Evolutionary conservation across 1,139 yeast genomes (phyloP).

Genomic region (Candida neerlandica): DNA sequence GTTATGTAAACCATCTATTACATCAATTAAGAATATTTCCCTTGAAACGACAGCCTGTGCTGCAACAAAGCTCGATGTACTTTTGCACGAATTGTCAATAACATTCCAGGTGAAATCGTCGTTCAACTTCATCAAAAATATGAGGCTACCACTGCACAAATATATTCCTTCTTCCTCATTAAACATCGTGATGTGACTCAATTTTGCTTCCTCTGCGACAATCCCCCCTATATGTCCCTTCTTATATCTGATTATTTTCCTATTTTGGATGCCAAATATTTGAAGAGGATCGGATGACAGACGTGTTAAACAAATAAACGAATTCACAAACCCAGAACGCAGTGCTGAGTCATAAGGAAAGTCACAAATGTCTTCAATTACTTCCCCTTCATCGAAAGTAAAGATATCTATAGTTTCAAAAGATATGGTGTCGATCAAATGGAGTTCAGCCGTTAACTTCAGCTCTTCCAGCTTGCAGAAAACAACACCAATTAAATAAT

Average conservation of each 20-base stretch:
- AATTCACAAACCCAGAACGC: not conserved
- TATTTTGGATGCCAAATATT: slow-evolving; percentile 7
- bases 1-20: slow-evolving; percentile 6
- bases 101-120: slow-evolving; percentile 1
- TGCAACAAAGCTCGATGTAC: slow-evolving; percentile 7
- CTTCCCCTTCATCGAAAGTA: slow-evolving; percentile 5
- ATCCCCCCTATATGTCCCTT: not conserved
- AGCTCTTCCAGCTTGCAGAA: slow-evolving; percentile 2
- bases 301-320: slow-evolving; percentile 9
- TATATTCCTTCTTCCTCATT: slow-evolving; percentile 2
- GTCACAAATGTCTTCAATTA: slow-evolving; percentile 11
- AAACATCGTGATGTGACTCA: slow-evolving; percentile 1
- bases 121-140: not conserved
- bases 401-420: slow-evolving; percentile 4
- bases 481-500: slow-evolving; percentile 9
- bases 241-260: not conserved
- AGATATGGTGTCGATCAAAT: slow-evolving; percentile 6
- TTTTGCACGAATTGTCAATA: not conserved
- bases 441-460: slow-evolving; percentile 4
- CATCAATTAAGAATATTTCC: slow-evolving; percentile 9
- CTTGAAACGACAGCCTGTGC: slow-evolving; percentile 2
- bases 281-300: not conserved
- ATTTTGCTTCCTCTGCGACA: not conserved
- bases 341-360: not conserved
- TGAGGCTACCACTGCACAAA: slow-evolving; percentile 1